phyloP scores from a whole-genome alignment of 1,284 basidiomycete genomes.

The Neonothopanus nambi region DNA sequence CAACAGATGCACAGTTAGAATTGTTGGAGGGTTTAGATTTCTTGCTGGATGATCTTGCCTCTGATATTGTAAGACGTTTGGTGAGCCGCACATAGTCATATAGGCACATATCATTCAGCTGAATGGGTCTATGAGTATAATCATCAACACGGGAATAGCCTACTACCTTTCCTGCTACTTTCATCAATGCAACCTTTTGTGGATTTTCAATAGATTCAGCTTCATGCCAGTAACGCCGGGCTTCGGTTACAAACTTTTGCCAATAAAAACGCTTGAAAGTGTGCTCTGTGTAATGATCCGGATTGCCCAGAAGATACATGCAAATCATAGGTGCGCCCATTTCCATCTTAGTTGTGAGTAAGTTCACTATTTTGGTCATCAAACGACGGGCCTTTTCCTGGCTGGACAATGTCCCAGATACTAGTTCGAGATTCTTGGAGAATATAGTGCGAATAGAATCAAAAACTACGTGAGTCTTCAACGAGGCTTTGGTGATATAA shows the following conservation, averaged over 20 bases:
- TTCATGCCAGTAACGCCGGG: slow-evolving; percentile 13
- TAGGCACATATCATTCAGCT: slow-evolving; percentile 4
- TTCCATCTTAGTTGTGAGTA: too few species aligned
- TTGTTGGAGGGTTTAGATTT: too few species aligned
- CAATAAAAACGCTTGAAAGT: slow-evolving; percentile 25
- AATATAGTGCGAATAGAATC: slow-evolving; percentile 29
- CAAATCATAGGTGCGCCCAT: too few species aligned
- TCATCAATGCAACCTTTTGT: slow-evolving; percentile 14
- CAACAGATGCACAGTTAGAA: too few species aligned
- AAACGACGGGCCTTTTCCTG: slow-evolving; percentile 26
- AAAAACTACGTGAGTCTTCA: slow-evolving; percentile 38
- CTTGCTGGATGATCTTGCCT: too few species aligned
- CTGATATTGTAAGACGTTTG: too few species aligned
- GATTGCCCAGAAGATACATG: slow-evolving; percentile 29
- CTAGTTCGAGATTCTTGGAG: slow-evolving; percentile 21
- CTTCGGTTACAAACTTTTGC: slow-evolving; percentile 25
- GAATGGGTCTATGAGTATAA: slow-evolving; percentile 21
- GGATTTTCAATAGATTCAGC: not conserved
- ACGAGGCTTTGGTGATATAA: slow-evolving; percentile 37
- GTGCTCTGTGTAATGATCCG: slow-evolving; percentile 32
- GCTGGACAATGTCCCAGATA: slow-evolving; percentile 3
- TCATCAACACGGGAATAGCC: not conserved
- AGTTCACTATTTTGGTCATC: slow-evolving; percentile 30
- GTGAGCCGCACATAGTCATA: too few species aligned
- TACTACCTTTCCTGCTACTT: not conserved